phyloP scores from a whole-genome alignment of 495 filamentous ascomycete species.

The Penicillium coprophilum region DNA sequence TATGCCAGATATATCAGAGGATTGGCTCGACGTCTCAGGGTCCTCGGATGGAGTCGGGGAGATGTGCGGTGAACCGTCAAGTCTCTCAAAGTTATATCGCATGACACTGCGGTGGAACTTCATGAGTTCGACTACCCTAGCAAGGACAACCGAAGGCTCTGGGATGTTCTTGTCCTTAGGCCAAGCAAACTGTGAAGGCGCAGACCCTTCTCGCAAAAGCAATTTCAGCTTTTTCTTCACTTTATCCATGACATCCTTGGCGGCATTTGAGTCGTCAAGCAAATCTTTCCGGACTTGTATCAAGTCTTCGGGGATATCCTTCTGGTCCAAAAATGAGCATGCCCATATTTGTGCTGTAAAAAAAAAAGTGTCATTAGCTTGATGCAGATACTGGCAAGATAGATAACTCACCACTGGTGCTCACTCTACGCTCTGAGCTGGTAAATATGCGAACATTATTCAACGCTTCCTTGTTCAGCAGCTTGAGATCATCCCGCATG shows the following conservation, averaged over 20 bases:
- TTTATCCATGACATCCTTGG: constrained; percentile 99
- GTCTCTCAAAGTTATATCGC: constrained; percentile 82
- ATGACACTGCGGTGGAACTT: constrained; percentile 94
- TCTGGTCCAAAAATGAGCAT: constrained; percentile 81
- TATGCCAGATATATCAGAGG: constrained; percentile 64
- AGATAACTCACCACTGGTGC: constrained; percentile 67
- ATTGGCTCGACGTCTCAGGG: constrained; percentile 35
- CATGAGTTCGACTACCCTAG: constrained; percentile 93
- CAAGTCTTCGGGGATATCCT: constrained; percentile 77
- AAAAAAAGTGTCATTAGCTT: constrained; percentile 9
- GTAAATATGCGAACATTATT: constrained; percentile 91
- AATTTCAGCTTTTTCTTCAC: constrained; percentile 98
- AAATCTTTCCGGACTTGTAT: constrained; percentile 91
- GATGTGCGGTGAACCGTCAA: constrained; percentile 62
- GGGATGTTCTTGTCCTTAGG: constrained; percentile 80
- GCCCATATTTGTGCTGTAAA: constrained; percentile 90
- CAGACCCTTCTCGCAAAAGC: constrained; percentile 81
- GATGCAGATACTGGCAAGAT: background rate
- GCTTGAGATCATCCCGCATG: constrained; percentile 89
- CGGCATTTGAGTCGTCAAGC: constrained; percentile 96
- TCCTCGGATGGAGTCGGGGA: constrained; percentile 28
- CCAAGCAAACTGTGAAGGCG: constrained; percentile 95
- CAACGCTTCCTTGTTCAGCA: constrained; percentile 89
- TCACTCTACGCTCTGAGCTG: constrained; percentile 91
- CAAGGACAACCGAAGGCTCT: constrained; percentile 86